phyloP scores from a whole-genome alignment of 2,329 filamentous ascomycete species.

The Cladosporium sp. region DNA sequence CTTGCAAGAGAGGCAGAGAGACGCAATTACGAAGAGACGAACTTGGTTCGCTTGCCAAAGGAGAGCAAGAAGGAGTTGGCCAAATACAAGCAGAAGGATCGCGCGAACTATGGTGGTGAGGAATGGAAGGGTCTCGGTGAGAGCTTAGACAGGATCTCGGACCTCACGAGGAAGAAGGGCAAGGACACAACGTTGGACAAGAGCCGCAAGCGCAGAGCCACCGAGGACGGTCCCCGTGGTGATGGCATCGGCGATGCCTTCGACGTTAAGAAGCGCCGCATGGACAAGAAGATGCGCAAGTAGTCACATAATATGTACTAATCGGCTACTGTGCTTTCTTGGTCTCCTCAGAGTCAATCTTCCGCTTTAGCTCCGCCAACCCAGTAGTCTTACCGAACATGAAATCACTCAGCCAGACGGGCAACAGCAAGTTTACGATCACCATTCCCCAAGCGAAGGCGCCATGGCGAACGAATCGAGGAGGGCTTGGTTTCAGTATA shows the following conservation, averaged over 20 bases:
- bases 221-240: conserved; percentile 67
- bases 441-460: conserved; percentile 2
- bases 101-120: conserved; percentile 75
- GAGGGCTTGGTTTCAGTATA: conserved; percentile 14
- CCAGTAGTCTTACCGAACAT: conserved; percentile 4
- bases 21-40: conserved; percentile 82
- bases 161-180: conserved; percentile 67
- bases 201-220: conserved; percentile 75
- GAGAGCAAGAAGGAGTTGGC: conserved; percentile 78
- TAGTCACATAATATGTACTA: conserved; percentile 9
- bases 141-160: conserved; percentile 79
- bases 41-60: conserved; percentile 81
- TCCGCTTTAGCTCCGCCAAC: background rate
- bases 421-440: background rate
- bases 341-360: background rate
- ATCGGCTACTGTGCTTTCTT: conserved; percentile 5
- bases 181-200: conserved; percentile 64
- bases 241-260: conserved; percentile 67
- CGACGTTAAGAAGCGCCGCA: conserved; percentile 60
- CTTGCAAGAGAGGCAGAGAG: conserved; percentile 73
- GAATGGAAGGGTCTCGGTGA: conserved; percentile 85
- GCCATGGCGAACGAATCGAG: conserved; percentile 14
- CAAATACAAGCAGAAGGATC: conserved; percentile 50
- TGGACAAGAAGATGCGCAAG: conserved; percentile 37
- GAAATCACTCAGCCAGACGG: background rate